Conservation (phyloP, 257 asterid genomes). For the Penstemon newberryi region DNA sequence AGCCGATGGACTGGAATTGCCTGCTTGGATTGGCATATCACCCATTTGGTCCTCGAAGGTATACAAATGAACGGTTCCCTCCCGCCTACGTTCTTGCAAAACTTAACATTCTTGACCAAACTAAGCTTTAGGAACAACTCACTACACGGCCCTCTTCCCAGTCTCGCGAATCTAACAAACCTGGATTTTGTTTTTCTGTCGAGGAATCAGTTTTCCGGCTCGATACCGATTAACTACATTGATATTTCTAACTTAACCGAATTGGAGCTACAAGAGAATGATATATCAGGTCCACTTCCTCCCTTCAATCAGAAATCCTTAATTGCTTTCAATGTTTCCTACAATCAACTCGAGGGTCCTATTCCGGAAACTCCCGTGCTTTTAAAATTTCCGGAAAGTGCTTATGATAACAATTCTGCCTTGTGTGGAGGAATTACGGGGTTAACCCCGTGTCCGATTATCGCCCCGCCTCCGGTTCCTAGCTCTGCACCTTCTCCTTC, state of each 20-base stretch:
- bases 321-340: conserved; percentile 51
- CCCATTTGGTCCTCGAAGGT: conserved; percentile 52
- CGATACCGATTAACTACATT: conserved; percentile 43
- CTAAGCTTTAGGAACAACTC: conserved; percentile 60
- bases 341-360: conserved; percentile 47
- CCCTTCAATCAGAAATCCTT: conserved; percentile 54
- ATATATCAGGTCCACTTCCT: conserved; percentile 53
- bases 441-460: conserved; percentile 42
- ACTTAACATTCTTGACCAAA: conserved; percentile 49
- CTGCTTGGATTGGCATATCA: conserved; percentile 57
- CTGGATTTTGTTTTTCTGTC: conserved; percentile 49
- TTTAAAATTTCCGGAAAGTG: conserved; percentile 38
- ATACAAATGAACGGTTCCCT: conserved; percentile 45
- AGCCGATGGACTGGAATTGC: conserved; percentile 67
- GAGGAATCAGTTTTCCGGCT: conserved; percentile 53
- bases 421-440: conserved; percentile 52
- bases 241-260: conserved; percentile 35
- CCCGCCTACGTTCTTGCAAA: conserved; percentile 46
- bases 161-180: conserved; percentile 38
- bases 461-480: conserved; percentile 32
- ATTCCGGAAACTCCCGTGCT: conserved; percentile 55
- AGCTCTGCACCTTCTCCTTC: conserved; percentile 30
- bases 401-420: conserved; percentile 41
- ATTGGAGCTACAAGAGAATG: conserved; percentile 54
- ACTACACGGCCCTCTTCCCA: conserved; percentile 53